Conservation (phyloP, 2,329 filamentous ascomycete genomes). For the Phaeophleospora eucalypticola region DNA sequence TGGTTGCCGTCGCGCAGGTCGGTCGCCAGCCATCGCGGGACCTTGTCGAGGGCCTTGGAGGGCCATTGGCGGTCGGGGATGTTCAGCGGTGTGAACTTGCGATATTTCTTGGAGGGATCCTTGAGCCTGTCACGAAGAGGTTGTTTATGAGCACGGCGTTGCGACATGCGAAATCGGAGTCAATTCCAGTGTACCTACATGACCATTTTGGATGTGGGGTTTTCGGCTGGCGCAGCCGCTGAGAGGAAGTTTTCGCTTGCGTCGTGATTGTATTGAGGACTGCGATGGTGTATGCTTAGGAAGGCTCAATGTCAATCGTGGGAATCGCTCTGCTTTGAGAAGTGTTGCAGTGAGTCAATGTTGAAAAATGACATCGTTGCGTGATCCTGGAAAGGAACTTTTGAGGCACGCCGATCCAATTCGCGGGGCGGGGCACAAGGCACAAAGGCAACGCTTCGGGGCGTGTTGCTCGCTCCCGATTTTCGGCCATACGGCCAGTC, state of each 20-base stretch:
- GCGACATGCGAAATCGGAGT: background rate
- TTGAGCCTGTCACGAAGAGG: conserved; percentile 50
- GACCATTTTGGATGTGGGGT: background rate
- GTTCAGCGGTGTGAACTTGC: conserved; percentile 61
- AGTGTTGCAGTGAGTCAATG: background rate
- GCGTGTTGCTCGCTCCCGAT: no score
- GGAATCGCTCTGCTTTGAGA: no score
- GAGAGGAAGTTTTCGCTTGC: background rate
- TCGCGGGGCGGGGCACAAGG: background rate
- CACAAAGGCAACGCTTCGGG: no score
- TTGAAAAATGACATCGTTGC: background rate
- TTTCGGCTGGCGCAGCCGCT: background rate
- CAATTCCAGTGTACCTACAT: background rate
- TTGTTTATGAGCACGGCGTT: conserved; percentile 2
- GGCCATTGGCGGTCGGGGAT: conserved; percentile 78
- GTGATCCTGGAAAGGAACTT: background rate
- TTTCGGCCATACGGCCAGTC: no score
- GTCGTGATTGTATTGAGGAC: no score
- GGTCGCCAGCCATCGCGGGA: conserved; percentile 86
- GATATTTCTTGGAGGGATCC: conserved; percentile 74
- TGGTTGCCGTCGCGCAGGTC: conserved; percentile 92
- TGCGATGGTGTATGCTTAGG: no score
- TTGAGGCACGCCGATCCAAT: background rate
- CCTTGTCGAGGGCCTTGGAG: conserved; percentile 72
- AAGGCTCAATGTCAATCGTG: no score